Evolutionary conservation across 2,329 filamentous ascomycete genomes (phyloP).

Genomic region (Nigrospora oryzae): DNA sequence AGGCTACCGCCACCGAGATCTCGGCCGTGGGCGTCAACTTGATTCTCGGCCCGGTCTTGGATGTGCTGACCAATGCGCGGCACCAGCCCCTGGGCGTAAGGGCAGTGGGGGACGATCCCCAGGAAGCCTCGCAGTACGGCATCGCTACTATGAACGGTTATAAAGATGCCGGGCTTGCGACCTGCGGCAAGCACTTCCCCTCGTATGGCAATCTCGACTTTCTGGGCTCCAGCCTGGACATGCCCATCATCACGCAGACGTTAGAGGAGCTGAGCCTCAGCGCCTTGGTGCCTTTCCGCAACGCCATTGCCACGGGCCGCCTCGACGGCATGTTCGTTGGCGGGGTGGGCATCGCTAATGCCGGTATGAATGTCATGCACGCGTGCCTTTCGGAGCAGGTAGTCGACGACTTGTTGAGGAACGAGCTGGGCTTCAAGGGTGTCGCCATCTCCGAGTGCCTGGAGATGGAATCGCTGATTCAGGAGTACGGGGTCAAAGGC

Average conservation of each 20-base stretch:
- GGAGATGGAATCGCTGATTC: conserved; percentile 92
- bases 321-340: conserved; percentile 94
- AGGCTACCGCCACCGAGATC: conserved; percentile 87
- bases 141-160: conserved; percentile 89
- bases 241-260: conserved; percentile 92
- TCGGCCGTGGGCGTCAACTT: conserved; percentile 91
- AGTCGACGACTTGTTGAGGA: conserved; percentile 80
- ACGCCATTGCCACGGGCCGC: conserved; percentile 72
- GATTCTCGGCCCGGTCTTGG: conserved; percentile 87
- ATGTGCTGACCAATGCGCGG: conserved; percentile 86
- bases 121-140: conserved; percentile 88
- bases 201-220: conserved; percentile 95
- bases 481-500: conserved; percentile 94
- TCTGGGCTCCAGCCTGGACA: conserved; percentile 79
- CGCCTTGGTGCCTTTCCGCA: conserved; percentile 83
- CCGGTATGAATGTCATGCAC: conserved; percentile 90
- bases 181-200: conserved; percentile 92
- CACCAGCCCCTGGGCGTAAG: conserved; percentile 87
- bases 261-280: conserved; percentile 88
- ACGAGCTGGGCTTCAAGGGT: conserved; percentile 80
- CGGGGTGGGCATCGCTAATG: conserved; percentile 84
- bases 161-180: conserved; percentile 80
- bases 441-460: conserved; percentile 93
- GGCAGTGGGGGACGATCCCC: conserved; percentile 85
- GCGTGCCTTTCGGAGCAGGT: conserved; percentile 90